Base-by-base conservation (phyloP, 2,329 filamentous ascomycete species). In the Lachnellula suecica region DNA sequence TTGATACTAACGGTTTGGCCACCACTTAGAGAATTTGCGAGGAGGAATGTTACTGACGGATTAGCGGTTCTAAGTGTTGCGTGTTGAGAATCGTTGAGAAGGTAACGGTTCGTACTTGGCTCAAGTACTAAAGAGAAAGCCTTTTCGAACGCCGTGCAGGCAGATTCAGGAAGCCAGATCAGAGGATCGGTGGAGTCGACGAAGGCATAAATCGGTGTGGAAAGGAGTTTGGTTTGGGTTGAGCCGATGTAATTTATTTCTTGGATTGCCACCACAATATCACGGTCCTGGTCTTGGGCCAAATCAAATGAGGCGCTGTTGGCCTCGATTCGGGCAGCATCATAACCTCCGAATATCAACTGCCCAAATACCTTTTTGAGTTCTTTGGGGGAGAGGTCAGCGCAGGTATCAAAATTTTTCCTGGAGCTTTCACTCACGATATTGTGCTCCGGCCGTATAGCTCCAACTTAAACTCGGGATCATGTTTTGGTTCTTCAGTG, bases 361-460 rank as follows among this genome's bases (percentile, higher is more conserved):
- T 70, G 70, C 6, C 68, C 71, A 38, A 68, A 69, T 57, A 37
- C 66, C 60, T 67, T 38, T 37, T 66, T 66, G n/a, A n/a, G n/a
- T n/a, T n/a, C n/a, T n/a, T n/a, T n/a, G n/a, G n/a, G n/a, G n/a
- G n/a, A n/a, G n/a, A n/a, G n/a, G n/a, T n/a, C n/a, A n/a, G n/a
- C n/a, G n/a, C n/a, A n/a, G n/a, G n/a, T n/a, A n/a, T n/a, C n/a
- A n/a, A n/a, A n/a, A n/a, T n/a, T n/a, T n/a, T n/a, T n/a, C n/a
- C n/a, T n/a, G n/a, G n/a, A n/a, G n/a, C n/a, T n/a, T n/a, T n/a
- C n/a, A n/a, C 44, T 23, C 22, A 22, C 4, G 6, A 24, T 74
- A 73, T 35, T 60, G 61, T 11, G 71, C 71, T 5, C 72, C 72
- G 4, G 71, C 72, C 8, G 70, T 72, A 53, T 73, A 74, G 47